phyloP scores from a whole-genome alignment of 2,329 filamentous ascomycete genomes.

The Arthrinium puccinioides region DNA sequence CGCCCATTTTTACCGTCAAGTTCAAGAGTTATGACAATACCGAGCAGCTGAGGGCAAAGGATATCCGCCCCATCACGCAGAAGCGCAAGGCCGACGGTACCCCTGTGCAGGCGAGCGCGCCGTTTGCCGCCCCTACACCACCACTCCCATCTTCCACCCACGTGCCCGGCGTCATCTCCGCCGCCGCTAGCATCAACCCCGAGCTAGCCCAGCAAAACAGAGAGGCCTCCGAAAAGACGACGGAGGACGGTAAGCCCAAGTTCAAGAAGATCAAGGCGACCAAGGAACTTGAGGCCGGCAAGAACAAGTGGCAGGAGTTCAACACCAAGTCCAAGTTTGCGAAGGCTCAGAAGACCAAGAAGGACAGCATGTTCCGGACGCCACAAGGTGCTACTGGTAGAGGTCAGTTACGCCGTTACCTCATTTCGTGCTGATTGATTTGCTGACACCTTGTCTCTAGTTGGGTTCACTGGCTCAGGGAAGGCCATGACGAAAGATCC shows the following conservation, averaged over 20 bases:
- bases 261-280: conserved; percentile 88
- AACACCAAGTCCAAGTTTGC: conserved; percentile 67
- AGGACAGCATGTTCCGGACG: conserved; percentile 96
- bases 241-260: conserved; percentile 66
- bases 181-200: conserved; percentile 49
- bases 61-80: conserved; percentile 72
- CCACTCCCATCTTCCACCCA: conserved; percentile 27
- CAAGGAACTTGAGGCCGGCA: conserved; percentile 83
- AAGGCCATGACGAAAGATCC: conserved; percentile 93
- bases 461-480: conserved; percentile 93
- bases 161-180: conserved; percentile 40
- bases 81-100: conserved; percentile 84
- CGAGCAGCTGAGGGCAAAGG: conserved; percentile 73
- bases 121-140: conserved; percentile 25
- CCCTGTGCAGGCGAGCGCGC: conserved; percentile 39
- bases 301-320: conserved; percentile 94
- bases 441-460: conserved; percentile 39
- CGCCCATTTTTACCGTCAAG: conserved; percentile 88
- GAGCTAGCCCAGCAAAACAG: conserved; percentile 42
- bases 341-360: conserved; percentile 56
- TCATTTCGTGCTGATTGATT: background rate
- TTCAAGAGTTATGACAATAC: conserved; percentile 88
- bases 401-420: conserved; percentile 49
- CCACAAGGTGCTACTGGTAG: conserved; percentile 78
- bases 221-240: conserved; percentile 54